Base-by-base conservation (phyloP, 192 early-diverging fungal species). In the Coemansia sp. region DNA sequence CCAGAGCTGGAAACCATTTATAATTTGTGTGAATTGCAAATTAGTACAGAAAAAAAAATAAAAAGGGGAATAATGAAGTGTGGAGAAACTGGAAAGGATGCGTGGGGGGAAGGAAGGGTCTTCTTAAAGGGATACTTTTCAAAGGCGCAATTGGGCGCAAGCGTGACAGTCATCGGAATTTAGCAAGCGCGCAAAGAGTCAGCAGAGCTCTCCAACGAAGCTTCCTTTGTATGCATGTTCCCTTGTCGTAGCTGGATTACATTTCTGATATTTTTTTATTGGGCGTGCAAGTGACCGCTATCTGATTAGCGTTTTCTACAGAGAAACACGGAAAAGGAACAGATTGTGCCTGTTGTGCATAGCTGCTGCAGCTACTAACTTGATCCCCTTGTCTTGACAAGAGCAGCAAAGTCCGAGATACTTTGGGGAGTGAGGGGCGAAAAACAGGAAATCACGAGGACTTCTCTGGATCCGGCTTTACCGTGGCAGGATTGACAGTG, bases 161-260 rank as follows among this genome's bases (percentile, higher is more conserved):
- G 29, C 27, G 55, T 58, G 55, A 58, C 55, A 58, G 55, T 55
- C 51, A 55, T 31, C 46, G 46, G 46, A 48, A 48, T 48, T 48
- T 48, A 48, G 46, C 51, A 53, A 11, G 51, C 51, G 20, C 20
- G 46, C 34, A 48, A 55, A 10, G 53, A 56, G 29, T 58, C 55
- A 58, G 55, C 55, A 58, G 55, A 58, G 27, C 15, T 32, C 15
- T 32, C 27, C 11, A 32, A 15, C 15, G 27, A 58, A 58, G 15
- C 4, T 29, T 32, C 24, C 15, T 58, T 7, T 13, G 9, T 53
- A 10, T 24, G 10, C 3, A 24, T 53, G 22, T 13, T 11, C 19
- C 20, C 6, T 22, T 22, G 20, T 19, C 20, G 5, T n/a, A 2
- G 6, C 7, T 34, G 34, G 34, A 34, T 34, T 34, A 8, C 34